phyloP scores from a whole-genome alignment of 805 yeast genomes.

The Ogataea allantospora region DNA sequence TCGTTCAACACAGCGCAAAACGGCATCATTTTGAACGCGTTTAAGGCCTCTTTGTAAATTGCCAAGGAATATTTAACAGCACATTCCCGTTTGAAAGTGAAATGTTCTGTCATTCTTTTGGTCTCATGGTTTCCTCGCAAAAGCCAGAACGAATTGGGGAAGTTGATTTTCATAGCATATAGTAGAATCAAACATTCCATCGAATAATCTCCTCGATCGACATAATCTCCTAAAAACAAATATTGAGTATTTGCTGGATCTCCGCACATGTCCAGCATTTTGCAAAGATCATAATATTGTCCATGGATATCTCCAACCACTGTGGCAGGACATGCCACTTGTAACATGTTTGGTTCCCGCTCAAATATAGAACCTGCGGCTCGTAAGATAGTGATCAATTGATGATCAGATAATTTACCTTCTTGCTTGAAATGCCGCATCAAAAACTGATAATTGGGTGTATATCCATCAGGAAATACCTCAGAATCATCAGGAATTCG shows the following conservation, averaged over 20 bases:
- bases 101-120: constrained; percentile 87
- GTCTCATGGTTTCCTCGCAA: constrained; percentile 95
- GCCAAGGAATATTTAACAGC: constrained; percentile 69
- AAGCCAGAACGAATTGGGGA: constrained; percentile 72
- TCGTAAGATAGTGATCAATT: constrained; percentile 62
- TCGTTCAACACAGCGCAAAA: constrained; percentile 88
- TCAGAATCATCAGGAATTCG: constrained; percentile 64
- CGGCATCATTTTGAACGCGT: constrained; percentile 82
- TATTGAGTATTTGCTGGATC: constrained; percentile 74
- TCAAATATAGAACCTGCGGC: constrained; percentile 61
- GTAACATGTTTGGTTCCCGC: constrained; percentile 74
- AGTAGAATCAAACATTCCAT: constrained; percentile 78
- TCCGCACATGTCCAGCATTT: constrained; percentile 90
- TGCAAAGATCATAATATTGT: constrained; percentile 88
- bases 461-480: constrained; percentile 57
- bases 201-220: constrained; percentile 91
- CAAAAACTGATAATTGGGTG: constrained; percentile 72
- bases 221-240: constrained; percentile 90
- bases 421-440: constrained; percentile 73
- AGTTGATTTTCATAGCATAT: constrained; percentile 75
- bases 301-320: constrained; percentile 98
- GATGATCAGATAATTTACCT: constrained; percentile 73
- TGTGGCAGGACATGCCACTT: constrained; percentile 87
- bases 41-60: constrained; percentile 70
- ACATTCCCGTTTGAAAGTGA: constrained; percentile 90